Conservation (phyloP, 495 filamentous ascomycete species). For the Glutinoglossum americanum region DNA sequence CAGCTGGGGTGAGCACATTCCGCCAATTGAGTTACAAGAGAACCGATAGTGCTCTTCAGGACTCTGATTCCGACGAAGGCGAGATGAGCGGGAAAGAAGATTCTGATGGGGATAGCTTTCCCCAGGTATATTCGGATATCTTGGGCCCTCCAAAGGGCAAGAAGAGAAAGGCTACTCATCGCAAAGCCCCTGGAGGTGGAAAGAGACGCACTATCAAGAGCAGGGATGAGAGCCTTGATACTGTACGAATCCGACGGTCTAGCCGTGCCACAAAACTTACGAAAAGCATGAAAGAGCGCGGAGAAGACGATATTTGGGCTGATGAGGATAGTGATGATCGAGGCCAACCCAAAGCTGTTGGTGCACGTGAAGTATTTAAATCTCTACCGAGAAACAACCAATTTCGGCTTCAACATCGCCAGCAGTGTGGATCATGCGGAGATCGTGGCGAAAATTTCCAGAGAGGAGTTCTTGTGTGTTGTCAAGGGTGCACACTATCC, state of each 20-base stretch:
- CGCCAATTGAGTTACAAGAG: background rate
- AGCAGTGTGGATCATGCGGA: constrained; percentile 51
- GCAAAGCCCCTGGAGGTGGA: background rate
- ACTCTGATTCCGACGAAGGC: background rate
- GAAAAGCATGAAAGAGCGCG: constrained; percentile 41
- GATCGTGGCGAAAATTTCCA: constrained; percentile 25
- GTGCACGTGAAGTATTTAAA: constrained; percentile 49
- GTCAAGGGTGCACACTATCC: constrained; percentile 70
- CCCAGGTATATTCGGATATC: constrained; percentile 1
- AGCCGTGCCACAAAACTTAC: constrained; percentile 22
- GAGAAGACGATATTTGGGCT: constrained; percentile 44
- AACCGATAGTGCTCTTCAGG: background rate
- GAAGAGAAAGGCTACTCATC: background rate
- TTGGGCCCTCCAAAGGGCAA: background rate
- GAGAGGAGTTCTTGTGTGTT: constrained; percentile 50
- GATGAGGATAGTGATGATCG: constrained; percentile 13
- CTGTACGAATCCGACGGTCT: constrained; percentile 25
- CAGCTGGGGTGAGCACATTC: background rate
- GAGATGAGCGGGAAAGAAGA: background rate
- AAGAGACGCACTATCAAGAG: background rate
- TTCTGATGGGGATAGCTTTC: background rate
- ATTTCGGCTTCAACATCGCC: constrained; percentile 46
- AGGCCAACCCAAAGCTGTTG: constrained; percentile 29
- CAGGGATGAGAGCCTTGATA: background rate
- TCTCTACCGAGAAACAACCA: constrained; percentile 27